Evolutionary conservation across 2,329 filamentous ascomycete genomes (phyloP), one percentile per base, ranked within the genome.

Genomic region (Monosporascus ibericus): DNA sequence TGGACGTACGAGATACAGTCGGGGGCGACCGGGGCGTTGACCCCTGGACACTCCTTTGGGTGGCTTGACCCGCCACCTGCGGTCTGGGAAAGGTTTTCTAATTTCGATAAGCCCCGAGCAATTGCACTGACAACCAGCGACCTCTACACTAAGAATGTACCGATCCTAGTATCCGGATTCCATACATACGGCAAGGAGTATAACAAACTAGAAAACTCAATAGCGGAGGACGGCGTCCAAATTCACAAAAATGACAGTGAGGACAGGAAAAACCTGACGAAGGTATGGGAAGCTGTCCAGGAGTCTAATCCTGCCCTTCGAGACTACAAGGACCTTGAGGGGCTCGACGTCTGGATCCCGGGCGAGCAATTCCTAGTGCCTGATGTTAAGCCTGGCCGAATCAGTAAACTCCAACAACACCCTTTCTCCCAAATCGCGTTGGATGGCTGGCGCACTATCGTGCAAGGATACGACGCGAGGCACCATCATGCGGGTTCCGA

Each of bases 311-410:
- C 25, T 17, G n/a, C 11, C 11, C 8, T 44, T 30, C 5, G 30
- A 6, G 34, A 14, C 1, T 9, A 22, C 8, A n/a, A 17, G 4
- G 30, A 53, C 7, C 55, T 44, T 18, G 40, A 18, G 8, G 55
- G 55, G 14, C 9, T 64, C 27, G 56, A 64, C 2, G 27, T 62
- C 30, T 64, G 62, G 62, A 48, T 55, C 24, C 51, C 56, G 2
- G 55, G 50, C 18, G 40, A 54, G 2, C 27, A 49, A 5, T 63
- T 60, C 49, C 51, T 56, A 40, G n/a, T 57, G 17, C 5, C 48
- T 22, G 6, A 6, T 1, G 24, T 39, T 8, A 5, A 27, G 8
- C 52, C 56, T 8, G 11, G n/a, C 9, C 53, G 30, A 18, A 47
- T 64, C 37, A 18, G 39, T 9, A 2, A 15, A 20, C 18, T 8